These are phyloP conservation scores for Mortierella sp. DNA, from an alignment of 371 early-diverging fungal genomes.

Conservation along the genomic window DNA sequence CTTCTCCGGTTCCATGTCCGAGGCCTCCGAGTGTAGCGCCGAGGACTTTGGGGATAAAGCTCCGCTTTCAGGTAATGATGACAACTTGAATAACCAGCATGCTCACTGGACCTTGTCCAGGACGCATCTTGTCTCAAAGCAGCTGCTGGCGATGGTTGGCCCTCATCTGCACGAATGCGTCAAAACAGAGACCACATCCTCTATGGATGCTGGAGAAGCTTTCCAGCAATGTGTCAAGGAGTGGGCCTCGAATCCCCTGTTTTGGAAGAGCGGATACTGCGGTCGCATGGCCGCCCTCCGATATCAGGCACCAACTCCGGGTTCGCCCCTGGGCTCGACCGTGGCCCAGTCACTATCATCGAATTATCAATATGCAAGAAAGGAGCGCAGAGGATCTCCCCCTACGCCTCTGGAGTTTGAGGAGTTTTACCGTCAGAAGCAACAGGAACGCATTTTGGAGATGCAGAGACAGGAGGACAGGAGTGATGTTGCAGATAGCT, in stretches of 20 bases:
- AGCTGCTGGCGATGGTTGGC: conserved; percentile 38
- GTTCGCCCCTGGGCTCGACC: background rate
- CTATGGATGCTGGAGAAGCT: conserved; percentile 16
- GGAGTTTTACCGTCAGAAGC: conserved; percentile 29
- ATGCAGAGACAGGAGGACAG: background rate
- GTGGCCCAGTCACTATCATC: background rate
- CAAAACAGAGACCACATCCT: background rate
- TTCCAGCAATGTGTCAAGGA: conserved; percentile 39
- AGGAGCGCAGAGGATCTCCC: conserved; percentile 11
- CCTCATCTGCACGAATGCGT: conserved; percentile 39
- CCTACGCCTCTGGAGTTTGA: conserved; percentile 24
- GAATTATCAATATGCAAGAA: background rate
- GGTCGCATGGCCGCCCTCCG: conserved; percentile 35
- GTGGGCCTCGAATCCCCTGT: conserved; percentile 36
- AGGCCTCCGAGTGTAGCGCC: conserved; percentile 42
- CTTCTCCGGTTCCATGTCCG: conserved; percentile 31
- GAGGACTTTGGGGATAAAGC: conserved; percentile 38
- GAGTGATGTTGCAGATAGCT: background rate
- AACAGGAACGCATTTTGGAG: conserved; percentile 18
- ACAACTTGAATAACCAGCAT: background rate
- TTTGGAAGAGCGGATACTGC: conserved; percentile 50
- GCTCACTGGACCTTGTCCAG: conserved; percentile 38
- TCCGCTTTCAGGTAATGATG: background rate
- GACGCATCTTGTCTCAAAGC: conserved; percentile 39
- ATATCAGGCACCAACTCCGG: conserved; percentile 23